phyloP scores from a whole-genome alignment of 139 green algal species.

The Volvox reticuliferus region DNA sequence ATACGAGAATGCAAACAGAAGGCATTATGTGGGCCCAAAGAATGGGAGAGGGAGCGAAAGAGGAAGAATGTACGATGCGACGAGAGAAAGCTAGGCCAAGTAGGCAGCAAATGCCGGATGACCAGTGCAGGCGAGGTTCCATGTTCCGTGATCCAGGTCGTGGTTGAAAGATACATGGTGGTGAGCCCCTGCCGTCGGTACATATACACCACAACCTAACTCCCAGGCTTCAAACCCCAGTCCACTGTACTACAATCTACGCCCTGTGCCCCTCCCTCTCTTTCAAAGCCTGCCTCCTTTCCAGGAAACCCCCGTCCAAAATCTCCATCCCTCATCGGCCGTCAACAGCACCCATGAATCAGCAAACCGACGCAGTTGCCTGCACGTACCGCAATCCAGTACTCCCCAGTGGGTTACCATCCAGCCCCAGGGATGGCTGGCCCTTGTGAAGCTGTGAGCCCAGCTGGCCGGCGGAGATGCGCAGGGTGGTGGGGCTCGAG shows the following conservation, averaged over 20 bases:
- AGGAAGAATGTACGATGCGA: not conserved
- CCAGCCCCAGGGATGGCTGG: conserved; percentile 40
- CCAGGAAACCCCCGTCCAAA: not conserved
- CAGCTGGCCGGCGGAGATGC: conserved; percentile 16
- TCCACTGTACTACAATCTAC: no score
- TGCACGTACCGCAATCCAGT: conserved; percentile 33
- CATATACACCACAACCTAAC: no score
- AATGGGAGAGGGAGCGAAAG: not conserved
- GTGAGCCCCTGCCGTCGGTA: no score
- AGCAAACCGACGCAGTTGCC: no score
- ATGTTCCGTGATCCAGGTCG: no score
- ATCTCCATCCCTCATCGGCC: no score
- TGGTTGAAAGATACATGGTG: no score
- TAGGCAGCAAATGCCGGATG: no score
- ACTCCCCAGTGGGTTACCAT: conserved; percentile 50
- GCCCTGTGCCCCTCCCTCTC: not conserved
- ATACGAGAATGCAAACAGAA: not conserved
- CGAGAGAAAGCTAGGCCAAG: no score
- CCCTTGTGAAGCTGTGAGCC: conserved; percentile 49
- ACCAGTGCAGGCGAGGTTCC: no score
- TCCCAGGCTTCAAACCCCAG: no score
- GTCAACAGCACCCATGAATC: no score
- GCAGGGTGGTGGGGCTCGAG: not conserved
- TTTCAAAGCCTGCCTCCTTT: not conserved
- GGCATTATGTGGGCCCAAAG: not conserved